Evolutionary conservation across 176 grass and related monocot genomes (phyloP), one percentile per base, ranked within the genome.

Genomic region (Aechmea fasciata): DNA sequence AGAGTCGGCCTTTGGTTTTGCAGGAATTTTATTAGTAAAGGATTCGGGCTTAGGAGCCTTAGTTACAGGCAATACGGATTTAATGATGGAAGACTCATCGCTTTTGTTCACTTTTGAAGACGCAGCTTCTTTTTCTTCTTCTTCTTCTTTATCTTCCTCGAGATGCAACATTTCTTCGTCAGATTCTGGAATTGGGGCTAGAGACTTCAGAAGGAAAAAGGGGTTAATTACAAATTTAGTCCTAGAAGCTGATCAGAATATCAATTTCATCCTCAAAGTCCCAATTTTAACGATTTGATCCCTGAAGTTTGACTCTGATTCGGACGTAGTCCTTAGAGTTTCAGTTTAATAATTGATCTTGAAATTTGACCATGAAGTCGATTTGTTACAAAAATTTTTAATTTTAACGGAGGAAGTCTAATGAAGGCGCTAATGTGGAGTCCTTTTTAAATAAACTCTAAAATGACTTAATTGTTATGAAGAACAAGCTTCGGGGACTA

Each of bases 141-240:
- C 33, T 41, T 41, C 62, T 66, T 69, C 75, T 49, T 77, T 82
- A 52, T 87, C 79, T 73, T 90, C 79, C 79, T 92, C 86, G 54
- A 64, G 71, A 69, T 55, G 76, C 15, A 83, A 19, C 8, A 79
- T 84, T 77, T 92, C 93, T 71, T 97, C 93, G 78, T 92, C 85
- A 14, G 83, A 90, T 67, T 97, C 93, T 66, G 74, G 89, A 73
- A 97, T 97, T 18, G 89, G 86, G 7, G 93, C 89, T 17, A 97
- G 76, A 69, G 93, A 77, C 94, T 95, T 84, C 14, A 28, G 49
- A 23, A 25, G 11, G 64, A 14, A 73, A 68, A 80, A 76, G 51
- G 64, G 63, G 13, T 13, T 13, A 77, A 6, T 3, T 9, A 75
- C 9, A 62, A 72, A 72, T 14, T 41, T 10, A 63, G 26, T 54